A percentile compares a stretch with the other conserved stretches of the same genome.
These are phyloP conservation scores for Graphiopsis chlorocephala DNA, from an alignment of 2,329 filamentous ascomycete species.

Conservation along the genomic window DNA sequence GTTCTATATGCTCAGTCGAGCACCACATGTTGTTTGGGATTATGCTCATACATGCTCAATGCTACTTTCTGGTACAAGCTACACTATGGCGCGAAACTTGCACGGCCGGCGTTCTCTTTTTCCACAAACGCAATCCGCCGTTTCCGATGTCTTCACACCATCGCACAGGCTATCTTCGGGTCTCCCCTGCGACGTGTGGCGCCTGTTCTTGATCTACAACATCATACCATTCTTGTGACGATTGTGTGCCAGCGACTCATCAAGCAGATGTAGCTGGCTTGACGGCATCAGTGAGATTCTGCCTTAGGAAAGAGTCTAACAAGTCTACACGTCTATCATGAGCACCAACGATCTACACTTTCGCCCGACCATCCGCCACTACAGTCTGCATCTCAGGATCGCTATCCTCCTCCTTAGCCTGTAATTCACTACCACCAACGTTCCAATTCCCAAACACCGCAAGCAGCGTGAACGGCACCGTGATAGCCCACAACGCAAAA, in stretches of 20 bases:
- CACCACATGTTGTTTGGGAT: background rate
- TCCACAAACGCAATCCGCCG: background rate
- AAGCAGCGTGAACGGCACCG: conserved; percentile 23
- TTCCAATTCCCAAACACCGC: conserved; percentile 22
- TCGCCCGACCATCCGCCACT: background rate
- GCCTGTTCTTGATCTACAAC: background rate
- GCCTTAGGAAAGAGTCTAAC: background rate
- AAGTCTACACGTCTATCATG: background rate
- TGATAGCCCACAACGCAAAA: conserved; percentile 32
- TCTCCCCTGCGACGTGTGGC: background rate
- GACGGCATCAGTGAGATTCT: background rate
- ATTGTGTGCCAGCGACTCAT: too few species aligned
- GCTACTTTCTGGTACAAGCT: background rate
- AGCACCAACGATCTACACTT: background rate
- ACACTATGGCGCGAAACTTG: background rate
- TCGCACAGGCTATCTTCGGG: background rate
- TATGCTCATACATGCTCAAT: background rate
- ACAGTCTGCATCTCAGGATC: conserved; percentile 17
- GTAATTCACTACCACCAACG: conserved; percentile 1
- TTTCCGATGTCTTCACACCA: background rate
- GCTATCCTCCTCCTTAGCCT: conserved; percentile 10
- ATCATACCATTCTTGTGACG: background rate
- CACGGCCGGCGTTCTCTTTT: background rate
- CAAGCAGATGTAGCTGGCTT: background rate
- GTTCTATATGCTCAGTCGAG: background rate